A percentile compares a stretch with the other conserved stretches of the same genome.
Conservation (phyloP, 208 protist species). For the Vickermania ingenoplastis region DNA sequence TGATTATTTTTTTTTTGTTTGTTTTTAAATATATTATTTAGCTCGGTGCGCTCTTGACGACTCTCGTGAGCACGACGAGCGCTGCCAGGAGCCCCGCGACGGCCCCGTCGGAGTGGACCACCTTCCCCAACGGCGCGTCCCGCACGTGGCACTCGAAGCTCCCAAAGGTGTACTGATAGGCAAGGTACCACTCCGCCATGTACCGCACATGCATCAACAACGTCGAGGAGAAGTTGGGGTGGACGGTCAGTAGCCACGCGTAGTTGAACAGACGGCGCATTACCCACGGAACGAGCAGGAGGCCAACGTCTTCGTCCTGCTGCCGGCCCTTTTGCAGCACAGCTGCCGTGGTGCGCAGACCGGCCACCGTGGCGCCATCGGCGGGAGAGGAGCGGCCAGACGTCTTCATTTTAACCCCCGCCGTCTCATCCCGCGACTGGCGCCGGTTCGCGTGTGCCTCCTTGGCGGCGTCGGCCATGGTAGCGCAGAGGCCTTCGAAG, state of each 20-base stretch:
- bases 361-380: neutral
- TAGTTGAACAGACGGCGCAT: slow-evolving; percentile 76
- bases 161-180: slow-evolving; percentile 77
- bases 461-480: neutral
- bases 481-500: neutral
- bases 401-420: neutral
- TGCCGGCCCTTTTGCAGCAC: neutral
- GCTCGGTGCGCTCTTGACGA: slow-evolving; percentile 59
- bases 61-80: slow-evolving; percentile 51
- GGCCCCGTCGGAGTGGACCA: slow-evolving; percentile 47
- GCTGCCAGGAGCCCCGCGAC: slow-evolving; percentile 62
- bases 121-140: slow-evolving; percentile 43
- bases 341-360: too few species aligned
- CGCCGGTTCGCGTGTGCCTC: neutral
- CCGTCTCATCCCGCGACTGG: neutral
- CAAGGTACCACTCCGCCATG: slow-evolving; percentile 61
- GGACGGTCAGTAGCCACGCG: slow-evolving; percentile 61
- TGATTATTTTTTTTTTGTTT: slow-evolving; percentile 5
- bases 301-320: slow-evolving; percentile 12
- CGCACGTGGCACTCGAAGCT: slow-evolving; percentile 38
- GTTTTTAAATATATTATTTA: slow-evolving; percentile 6
- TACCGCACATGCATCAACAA: slow-evolving; percentile 72
- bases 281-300: slow-evolving; percentile 62
- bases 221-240: slow-evolving; percentile 62
- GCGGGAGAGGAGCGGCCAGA: neutral